Evolutionary conservation across 768 basidiomycete genomes (phyloP).

Genomic region (Rickenella mellea): DNA sequence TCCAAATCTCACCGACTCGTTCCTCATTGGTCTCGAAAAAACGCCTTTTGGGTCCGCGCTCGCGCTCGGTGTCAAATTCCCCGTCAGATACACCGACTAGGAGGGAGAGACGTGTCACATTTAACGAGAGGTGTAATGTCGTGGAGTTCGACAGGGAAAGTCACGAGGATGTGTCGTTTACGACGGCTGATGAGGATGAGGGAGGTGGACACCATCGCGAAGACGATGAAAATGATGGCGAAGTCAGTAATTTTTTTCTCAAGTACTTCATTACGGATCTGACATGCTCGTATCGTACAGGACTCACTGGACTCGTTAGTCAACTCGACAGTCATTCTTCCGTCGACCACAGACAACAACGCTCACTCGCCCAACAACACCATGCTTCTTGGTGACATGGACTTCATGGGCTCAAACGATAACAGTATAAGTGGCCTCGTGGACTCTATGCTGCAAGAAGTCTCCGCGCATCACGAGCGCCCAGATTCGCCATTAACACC

Average conservation of each 20-base stretch:
- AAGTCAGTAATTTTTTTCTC: no score
- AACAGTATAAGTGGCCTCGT: slow-evolving; percentile 64
- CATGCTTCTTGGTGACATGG: neutral
- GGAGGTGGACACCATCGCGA: slow-evolving; percentile 17
- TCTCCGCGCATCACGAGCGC: slow-evolving; percentile 16
- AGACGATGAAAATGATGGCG: slow-evolving; percentile 33
- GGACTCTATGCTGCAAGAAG: slow-evolving; percentile 52
- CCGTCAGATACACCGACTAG: slow-evolving; percentile 1
- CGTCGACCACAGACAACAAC: no score
- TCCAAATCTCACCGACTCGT: slow-evolving; percentile 42
- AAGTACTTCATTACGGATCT: no score
- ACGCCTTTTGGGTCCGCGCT: slow-evolving; percentile 69
- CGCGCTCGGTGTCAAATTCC: slow-evolving; percentile 13
- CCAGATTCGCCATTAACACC: slow-evolving; percentile 42
- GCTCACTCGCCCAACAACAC: neutral
- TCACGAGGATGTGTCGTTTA: slow-evolving; percentile 15
- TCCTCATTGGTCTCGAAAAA: slow-evolving; percentile 57
- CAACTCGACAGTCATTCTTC: no score
- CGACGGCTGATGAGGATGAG: slow-evolving; percentile 9
- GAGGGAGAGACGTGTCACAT: slow-evolving; percentile 70
- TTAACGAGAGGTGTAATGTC: slow-evolving; percentile 73
- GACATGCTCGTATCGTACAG: no score
- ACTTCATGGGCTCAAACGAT: slow-evolving; percentile 21
- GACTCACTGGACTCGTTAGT: no score
- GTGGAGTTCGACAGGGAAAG: slow-evolving; percentile 63